phyloP scores from a whole-genome alignment of 2,329 filamentous ascomycete genomes.

The Scedosporium minutisporum region DNA sequence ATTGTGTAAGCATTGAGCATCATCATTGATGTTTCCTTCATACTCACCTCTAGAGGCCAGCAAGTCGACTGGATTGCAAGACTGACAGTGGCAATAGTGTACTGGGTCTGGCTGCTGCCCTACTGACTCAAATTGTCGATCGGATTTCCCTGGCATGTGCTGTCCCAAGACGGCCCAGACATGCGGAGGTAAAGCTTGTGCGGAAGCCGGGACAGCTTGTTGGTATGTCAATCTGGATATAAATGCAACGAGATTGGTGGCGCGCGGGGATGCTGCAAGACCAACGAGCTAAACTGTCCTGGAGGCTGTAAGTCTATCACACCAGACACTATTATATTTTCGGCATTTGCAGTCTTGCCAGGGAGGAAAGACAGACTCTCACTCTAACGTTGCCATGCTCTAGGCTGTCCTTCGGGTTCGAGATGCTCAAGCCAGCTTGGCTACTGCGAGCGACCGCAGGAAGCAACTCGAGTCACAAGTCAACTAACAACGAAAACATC shows the following conservation, averaged over 20 bases:
- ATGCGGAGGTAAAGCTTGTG: background rate
- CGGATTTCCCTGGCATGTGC: background rate
- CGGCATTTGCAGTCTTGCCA: background rate
- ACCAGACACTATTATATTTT: background rate
- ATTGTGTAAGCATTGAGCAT: background rate
- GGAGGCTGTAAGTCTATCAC: background rate
- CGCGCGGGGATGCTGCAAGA: background rate
- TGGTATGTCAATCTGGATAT: background rate
- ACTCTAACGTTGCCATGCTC: background rate
- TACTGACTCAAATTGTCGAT: background rate
- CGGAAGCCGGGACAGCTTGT: background rate
- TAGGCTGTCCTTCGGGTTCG: background rate
- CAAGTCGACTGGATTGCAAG: background rate
- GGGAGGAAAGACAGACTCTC: background rate
- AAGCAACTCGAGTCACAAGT: background rate
- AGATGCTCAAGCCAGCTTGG: background rate
- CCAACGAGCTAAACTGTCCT: background rate
- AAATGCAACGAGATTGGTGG: background rate
- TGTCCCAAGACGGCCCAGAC: background rate
- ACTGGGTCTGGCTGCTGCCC: background rate
- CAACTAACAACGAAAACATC: background rate
- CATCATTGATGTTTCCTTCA: too few species aligned
- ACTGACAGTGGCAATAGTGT: background rate
- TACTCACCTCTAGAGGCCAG: too few species aligned
- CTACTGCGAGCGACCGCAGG: background rate